These are phyloP conservation scores for Coniosporium uncinatum DNA, from an alignment of 2,329 filamentous ascomycete genomes.

Conservation along the genomic window DNA sequence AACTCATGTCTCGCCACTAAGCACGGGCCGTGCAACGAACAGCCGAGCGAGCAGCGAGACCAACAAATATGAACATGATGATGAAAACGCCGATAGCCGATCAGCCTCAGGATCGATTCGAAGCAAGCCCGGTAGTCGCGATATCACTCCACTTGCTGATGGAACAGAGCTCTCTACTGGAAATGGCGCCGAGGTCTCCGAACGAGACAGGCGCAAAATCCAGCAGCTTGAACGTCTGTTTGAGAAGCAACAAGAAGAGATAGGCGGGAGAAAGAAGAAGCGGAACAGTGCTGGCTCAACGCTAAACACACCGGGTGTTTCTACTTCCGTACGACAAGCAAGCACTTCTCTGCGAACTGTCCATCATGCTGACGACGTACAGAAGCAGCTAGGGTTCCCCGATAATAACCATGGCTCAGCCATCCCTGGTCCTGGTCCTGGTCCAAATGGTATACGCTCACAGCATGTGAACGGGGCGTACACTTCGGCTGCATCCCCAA, in stretches of 20 bases:
- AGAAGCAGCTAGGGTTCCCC: conserved; percentile 27
- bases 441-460: no score
- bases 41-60: conserved; percentile 56
- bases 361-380: conserved; percentile 4
- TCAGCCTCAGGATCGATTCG: conserved; percentile 52
- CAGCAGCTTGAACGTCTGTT: conserved; percentile 58
- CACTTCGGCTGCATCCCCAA: no score
- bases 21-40: conserved; percentile 44
- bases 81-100: conserved; percentile 48
- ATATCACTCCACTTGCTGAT: conserved; percentile 52
- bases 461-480: no score
- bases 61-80: conserved; percentile 43
- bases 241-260: conserved; percentile 49
- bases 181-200: conserved; percentile 47
- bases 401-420: conserved; percentile 15
- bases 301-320: conserved; percentile 42
- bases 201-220: conserved; percentile 56
- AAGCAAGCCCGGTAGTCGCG: conserved; percentile 51
- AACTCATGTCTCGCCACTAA: conserved; percentile 45
- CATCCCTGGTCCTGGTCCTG: background rate
- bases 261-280: conserved; percentile 48
- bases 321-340: conserved; percentile 21
- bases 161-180: conserved; percentile 42
- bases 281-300: conserved; percentile 48
- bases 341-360: conserved; percentile 4